Evolutionary conservation across 371 early-diverging fungal species (phyloP), one percentile per base, ranked within the genome.

Genomic region (Parasitella parasitica): DNA sequence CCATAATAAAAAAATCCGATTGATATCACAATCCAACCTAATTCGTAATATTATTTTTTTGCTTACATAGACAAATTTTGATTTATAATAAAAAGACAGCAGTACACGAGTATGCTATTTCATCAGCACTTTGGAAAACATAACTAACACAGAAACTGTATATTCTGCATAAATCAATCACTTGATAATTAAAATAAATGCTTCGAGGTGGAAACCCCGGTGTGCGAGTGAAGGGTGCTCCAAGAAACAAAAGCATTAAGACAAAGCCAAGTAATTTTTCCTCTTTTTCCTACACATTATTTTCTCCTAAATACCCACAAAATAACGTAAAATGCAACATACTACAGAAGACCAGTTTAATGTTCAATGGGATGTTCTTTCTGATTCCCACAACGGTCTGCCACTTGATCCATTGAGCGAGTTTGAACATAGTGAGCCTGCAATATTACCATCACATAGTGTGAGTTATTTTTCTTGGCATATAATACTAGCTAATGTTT

Each of bases 291-390:
- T 54, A 38, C 38, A 15, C 5, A 2, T 15, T n/a, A 2, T 32
- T 32, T 32, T 46, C 46, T 46, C 46, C 46, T 46, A 46, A 46
- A 46, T 24, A 57, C 41, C 37, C 22, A 53, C 34, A 39, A 22
- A 60, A 16, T 24, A 37, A 37, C 15, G 30, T 32, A 12, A 26
- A 6, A 37, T 66, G 71, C 54, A 61, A 7, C 64, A 72, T 6
- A 50, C 69, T 22, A 59, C 63, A 43, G 71, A 76, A 46, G 71
- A 76, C 36, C 72, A 71, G 27, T 66, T 58, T 49, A 68, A 70
- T 48, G 72, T 73, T 22, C 63, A 67, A 22, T 80, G 80, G 80
- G 75, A 77, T 57, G 32, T 57, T 34, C 35, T 63, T 18, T 46
- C 46, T 22, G 46, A 46, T 24, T 46, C 46, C 2, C 46, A 46